These are phyloP conservation scores for Phylloporus rhodoxanthus DNA, from an alignment of 768 basidiomycete species.

Conservation along the genomic window DNA sequence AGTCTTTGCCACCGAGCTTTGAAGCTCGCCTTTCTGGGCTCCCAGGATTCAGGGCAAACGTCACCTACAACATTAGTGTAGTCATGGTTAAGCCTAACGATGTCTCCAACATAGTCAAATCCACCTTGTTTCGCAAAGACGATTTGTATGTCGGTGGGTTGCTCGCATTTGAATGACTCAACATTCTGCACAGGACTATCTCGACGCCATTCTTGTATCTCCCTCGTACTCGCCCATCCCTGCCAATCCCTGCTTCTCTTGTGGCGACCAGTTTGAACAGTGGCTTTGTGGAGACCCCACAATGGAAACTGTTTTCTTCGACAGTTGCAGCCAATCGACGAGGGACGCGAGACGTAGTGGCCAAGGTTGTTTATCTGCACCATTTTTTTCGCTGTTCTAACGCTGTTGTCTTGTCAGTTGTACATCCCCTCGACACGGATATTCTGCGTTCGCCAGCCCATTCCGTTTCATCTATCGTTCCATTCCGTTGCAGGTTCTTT, in stretches of 20 bases:
- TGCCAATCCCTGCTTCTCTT: conserved; percentile 45
- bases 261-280: conserved; percentile 15
- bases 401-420: conserved; percentile 21
- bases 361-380: conserved; percentile 21
- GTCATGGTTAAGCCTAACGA: conserved; percentile 44
- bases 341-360: conserved; percentile 35
- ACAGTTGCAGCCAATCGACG: conserved; percentile 35
- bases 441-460: conserved; percentile 51
- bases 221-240: conserved; percentile 59
- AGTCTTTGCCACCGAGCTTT: conserved; percentile 70
- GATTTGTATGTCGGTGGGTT: conserved; percentile 41
- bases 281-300: conserved; percentile 41
- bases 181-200: conserved; percentile 36
- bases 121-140: conserved; percentile 46
- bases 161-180: background rate
- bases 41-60: conserved; percentile 64
- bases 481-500: conserved; percentile 52
- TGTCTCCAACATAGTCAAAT: conserved; percentile 43
- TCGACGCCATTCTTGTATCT: conserved; percentile 59
- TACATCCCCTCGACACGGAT: conserved; percentile 57
- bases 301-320: conserved; percentile 49
- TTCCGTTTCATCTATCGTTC: conserved; percentile 64
- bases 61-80: conserved; percentile 57
- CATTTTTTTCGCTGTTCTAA: background rate
- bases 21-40: conserved; percentile 62